phyloP scores from a whole-genome alignment of 768 basidiomycete genomes.

The Neoboletus magnificus region DNA sequence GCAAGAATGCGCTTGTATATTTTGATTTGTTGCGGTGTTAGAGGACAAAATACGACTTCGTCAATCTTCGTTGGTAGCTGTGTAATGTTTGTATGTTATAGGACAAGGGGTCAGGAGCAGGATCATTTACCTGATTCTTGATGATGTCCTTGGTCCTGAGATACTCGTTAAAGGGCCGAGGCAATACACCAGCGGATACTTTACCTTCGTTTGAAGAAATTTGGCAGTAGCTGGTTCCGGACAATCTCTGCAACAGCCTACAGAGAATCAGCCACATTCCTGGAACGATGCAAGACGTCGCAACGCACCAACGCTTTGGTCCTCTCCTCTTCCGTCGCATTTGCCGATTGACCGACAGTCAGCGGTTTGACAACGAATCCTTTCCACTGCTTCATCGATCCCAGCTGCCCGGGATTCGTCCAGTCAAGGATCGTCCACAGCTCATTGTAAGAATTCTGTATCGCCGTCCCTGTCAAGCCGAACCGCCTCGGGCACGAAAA shows the following conservation, averaged over 20 bases:
- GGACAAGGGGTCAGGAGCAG: not conserved
- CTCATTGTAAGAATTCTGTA: constrained; percentile 89
- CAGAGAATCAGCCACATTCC: not conserved
- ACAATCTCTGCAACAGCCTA: constrained; percentile 61
- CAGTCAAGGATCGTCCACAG: constrained; percentile 92
- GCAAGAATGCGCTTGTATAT: constrained; percentile 72
- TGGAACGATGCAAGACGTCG: not conserved
- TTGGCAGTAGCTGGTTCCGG: constrained; percentile 66
- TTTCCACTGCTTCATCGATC: constrained; percentile 74
- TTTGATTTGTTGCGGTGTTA: constrained; percentile 63
- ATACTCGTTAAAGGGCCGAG: not conserved
- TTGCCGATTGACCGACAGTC: constrained; percentile 61
- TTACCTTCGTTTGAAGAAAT: constrained; percentile 80
- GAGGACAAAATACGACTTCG: constrained; percentile 89
- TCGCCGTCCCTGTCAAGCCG: constrained; percentile 80
- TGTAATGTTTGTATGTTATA: not conserved
- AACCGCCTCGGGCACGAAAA: constrained; percentile 70
- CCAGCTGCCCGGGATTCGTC: constrained; percentile 80
- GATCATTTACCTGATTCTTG: constrained; percentile 50
- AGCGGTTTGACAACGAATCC: constrained; percentile 66
- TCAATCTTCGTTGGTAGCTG: constrained; percentile 88
- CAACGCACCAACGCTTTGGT: constrained; percentile 47
- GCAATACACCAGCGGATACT: not conserved
- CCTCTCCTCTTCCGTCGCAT: constrained; percentile 60
- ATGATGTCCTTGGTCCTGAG: constrained; percentile 74